Base-by-base conservation (phyloP, 768 basidiomycete species). In the Cyclocybe cylindracea region DNA sequence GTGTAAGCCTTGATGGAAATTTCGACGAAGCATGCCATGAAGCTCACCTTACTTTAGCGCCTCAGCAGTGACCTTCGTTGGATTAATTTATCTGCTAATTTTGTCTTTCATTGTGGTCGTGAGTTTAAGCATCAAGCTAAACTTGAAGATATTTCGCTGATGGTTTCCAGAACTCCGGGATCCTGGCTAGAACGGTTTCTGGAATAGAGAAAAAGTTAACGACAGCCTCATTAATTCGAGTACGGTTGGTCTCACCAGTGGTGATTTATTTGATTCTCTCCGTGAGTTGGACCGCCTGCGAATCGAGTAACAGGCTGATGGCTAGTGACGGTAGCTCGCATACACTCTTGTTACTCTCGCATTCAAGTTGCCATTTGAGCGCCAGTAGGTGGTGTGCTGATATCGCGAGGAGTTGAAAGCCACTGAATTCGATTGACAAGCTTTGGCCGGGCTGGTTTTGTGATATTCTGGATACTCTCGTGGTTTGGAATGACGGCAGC, bases 381-480 rank as follows among this genome's bases (percentile, higher is more conserved):
- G 79, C 50, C 71, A 68, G 76, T 82, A 45, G 10, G 76, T 65
- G 13, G 18, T 35, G 41, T 33, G 34, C 10, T 3, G 8, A 10
- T 24, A 24, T 13, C 44, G 13, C 14, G 10, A 19, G 13, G 19
- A 19, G 13, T 4, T 31, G 50, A 37, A n/a, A 10, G 32, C n/a
- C 9, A 2, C 11, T 34, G 37, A 2, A 44, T 14, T 39, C 7
- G 47, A n/a, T 13, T 35, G 41, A 4, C 35, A 48, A 74, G 78
- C 49, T 84, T 78, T 50, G 79, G 79, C n/a, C 66, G 64, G 34
- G 68, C 66, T 1, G 86, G 85, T 0, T 83, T 86, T 57, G 57
- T 86, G 41, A 68, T 86, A 18, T 87, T 82, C 61, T 87, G 86
- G 86, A 83, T 85, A 81, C 68, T 86, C 54, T 80, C 78, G 49